These are phyloP conservation scores for Pharnaceum exiguum DNA, from an alignment of 148 eudicot species.

Conservation along the genomic window DNA sequence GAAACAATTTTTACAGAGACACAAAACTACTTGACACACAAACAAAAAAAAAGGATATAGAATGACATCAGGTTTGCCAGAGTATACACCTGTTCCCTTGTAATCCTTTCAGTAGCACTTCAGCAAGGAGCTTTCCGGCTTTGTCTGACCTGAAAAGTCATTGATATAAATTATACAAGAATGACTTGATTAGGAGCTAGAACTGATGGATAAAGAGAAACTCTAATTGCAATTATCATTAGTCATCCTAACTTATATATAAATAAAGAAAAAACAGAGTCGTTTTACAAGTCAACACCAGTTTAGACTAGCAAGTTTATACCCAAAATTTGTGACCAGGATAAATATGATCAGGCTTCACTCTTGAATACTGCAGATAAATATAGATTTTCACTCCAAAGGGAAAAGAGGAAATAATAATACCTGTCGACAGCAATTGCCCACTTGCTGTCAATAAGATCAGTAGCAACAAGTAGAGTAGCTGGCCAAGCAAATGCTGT, in stretches of 20 bases:
- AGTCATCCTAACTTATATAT: too few species aligned
- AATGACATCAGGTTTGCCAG: not conserved
- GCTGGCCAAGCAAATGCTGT: slow-evolving; percentile 98
- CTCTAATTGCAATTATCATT: too few species aligned
- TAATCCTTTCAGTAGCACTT: slow-evolving; percentile 74
- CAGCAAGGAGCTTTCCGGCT: slow-evolving; percentile 96
- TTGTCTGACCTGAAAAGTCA: slow-evolving; percentile 69
- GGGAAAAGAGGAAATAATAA: too few species aligned
- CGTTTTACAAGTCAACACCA: not conserved
- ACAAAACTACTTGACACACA: not conserved
- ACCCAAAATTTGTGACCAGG: too few species aligned
- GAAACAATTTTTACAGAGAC: slow-evolving; percentile 1
- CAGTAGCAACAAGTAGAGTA: slow-evolving; percentile 65
- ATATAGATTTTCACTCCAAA: not conserved
- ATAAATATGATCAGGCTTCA: too few species aligned
- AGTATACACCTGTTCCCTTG: slow-evolving; percentile 81
- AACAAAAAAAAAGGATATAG: slow-evolving; percentile 1
- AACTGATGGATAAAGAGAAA: too few species aligned
- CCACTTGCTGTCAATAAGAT: slow-evolving; percentile 98
- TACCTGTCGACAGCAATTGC: slow-evolving; percentile 94
- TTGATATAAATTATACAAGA: not conserved
- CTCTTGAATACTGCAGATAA: not conserved
- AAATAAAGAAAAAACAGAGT: not conserved
- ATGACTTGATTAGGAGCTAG: too few species aligned
- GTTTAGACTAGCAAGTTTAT: too few species aligned